phyloP scores from a whole-genome alignment of 208 protist genomes.

The Lotmaria passim region DNA sequence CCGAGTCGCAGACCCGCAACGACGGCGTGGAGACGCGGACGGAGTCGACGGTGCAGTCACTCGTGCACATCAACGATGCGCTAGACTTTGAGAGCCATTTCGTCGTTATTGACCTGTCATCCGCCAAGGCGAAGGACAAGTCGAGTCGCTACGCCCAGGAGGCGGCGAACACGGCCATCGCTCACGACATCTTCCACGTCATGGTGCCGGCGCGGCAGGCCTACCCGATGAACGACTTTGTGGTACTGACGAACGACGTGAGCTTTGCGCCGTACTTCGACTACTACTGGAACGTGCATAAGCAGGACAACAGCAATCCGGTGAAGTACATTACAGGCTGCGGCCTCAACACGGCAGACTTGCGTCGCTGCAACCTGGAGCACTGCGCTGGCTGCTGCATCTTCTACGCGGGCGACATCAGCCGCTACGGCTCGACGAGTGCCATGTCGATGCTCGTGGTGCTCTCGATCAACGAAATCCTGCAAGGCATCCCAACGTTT shows the following conservation, averaged over 20 bases:
- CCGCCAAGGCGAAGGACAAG: constrained; percentile 61
- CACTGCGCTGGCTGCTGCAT: constrained; percentile 73
- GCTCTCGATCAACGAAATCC: constrained; percentile 75
- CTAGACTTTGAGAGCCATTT: constrained; percentile 81
- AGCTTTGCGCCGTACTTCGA: constrained; percentile 80
- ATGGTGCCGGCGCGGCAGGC: constrained; percentile 63
- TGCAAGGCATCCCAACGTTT: constrained; percentile 64
- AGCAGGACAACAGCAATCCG: constrained; percentile 36
- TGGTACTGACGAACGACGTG: constrained; percentile 76
- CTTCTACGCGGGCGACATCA: constrained; percentile 79
- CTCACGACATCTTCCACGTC: constrained; percentile 72
- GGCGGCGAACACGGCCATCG: constrained; percentile 55
- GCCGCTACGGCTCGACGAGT: constrained; percentile 70
- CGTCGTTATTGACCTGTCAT: constrained; percentile 77
- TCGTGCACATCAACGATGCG: constrained; percentile 61
- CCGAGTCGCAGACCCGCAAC: background rate
- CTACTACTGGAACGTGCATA: constrained; percentile 52
- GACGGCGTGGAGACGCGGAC: background rate
- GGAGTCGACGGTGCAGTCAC: constrained; percentile 11
- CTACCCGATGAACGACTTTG: constrained; percentile 74
- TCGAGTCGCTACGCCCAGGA: constrained; percentile 68
- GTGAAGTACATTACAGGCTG: constrained; percentile 75
- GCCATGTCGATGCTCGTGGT: constrained; percentile 80
- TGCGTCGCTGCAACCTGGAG: constrained; percentile 75
- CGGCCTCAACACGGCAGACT: constrained; percentile 72